phyloP scores from a whole-genome alignment of 2,329 filamentous ascomycete genomes.

The Cytospora chrysosperma region DNA sequence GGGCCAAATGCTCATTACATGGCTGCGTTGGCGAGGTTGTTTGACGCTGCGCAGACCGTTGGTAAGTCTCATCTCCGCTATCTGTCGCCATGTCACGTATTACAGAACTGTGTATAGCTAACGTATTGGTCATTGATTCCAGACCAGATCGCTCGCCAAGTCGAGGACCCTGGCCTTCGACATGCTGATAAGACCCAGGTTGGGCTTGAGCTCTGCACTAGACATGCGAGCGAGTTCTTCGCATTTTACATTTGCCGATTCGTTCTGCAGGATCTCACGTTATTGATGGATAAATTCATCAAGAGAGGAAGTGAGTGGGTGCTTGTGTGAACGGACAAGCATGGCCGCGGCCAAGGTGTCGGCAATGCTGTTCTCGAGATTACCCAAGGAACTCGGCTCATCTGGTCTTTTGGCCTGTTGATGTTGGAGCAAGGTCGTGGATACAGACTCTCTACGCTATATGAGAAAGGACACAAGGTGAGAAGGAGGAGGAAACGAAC shows the following conservation, averaged over 20 bases:
- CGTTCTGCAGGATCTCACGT: conserved; percentile 77
- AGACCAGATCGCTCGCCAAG: conserved; percentile 96
- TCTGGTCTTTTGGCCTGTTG: too few relatives aligned
- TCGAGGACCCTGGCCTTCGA: conserved; percentile 89
- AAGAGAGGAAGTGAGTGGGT: conserved; percentile 98
- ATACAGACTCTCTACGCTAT: too few relatives aligned
- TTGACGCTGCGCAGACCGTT: conserved; percentile 88
- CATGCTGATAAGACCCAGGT: conserved; percentile 94
- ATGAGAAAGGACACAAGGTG: not conserved
- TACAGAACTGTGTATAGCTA: not conserved
- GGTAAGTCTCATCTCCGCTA: conserved; percentile 58
- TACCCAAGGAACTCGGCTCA: too few relatives aligned
- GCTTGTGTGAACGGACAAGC: conserved; percentile 32
- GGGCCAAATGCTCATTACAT: conserved; percentile 91
- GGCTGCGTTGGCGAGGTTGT: conserved; percentile 82
- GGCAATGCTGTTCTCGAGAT: too few relatives aligned
- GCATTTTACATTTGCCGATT: conserved; percentile 96
- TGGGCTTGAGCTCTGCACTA: conserved; percentile 86
- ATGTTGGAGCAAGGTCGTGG: not conserved
- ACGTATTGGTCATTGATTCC: conserved; percentile 7
- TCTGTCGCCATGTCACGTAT: not conserved
- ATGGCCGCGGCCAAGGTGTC: not conserved
- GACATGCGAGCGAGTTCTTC: conserved; percentile 96
- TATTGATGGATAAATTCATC: conserved; percentile 93
- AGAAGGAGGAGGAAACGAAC: not conserved